phyloP scores from a whole-genome alignment of 2,329 filamentous ascomycete genomes.

The Bipolaris sorokiniana region DNA sequence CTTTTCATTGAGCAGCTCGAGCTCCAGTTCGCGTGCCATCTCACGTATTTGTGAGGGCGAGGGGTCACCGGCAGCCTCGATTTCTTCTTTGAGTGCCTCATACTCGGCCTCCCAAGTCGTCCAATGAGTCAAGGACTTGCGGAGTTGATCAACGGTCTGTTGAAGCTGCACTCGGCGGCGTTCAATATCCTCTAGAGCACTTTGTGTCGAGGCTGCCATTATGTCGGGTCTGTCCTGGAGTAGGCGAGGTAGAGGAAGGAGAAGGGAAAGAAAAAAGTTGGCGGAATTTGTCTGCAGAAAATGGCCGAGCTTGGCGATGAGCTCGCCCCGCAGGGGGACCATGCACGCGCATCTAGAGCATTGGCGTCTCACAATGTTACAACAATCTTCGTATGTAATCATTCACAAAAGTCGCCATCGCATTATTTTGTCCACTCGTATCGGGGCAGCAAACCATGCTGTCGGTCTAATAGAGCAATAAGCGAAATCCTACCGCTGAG shows the following conservation, averaged over 20 bases:
- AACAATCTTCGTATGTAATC: not conserved
- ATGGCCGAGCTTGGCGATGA: constrained; percentile 23
- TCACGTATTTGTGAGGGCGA: constrained; percentile 40
- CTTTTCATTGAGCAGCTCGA: constrained; percentile 67
- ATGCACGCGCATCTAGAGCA: constrained; percentile 11
- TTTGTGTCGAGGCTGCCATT: constrained; percentile 44
- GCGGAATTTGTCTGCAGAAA: constrained; percentile 17
- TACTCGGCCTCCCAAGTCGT: constrained; percentile 91
- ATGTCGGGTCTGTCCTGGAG: constrained; percentile 7
- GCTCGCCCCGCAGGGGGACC: constrained; percentile 25
- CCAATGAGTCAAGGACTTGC: constrained; percentile 83
- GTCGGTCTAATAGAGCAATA: not conserved
- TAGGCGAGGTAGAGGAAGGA: constrained; percentile 5
- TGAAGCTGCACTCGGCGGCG: constrained; percentile 77
- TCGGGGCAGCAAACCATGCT: not conserved
- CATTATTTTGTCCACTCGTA: not conserved
- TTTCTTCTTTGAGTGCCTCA: constrained; percentile 83
- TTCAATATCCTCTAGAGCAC: constrained; percentile 72
- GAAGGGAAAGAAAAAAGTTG: not conserved
- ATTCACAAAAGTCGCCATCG: not conserved
- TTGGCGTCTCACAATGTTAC: not conserved
- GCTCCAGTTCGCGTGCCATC: constrained; percentile 65
- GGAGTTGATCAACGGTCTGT: constrained; percentile 74
- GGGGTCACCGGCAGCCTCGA: constrained; percentile 56
- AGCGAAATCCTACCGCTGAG: constrained; percentile 17